phyloP scores from a whole-genome alignment of 2,329 filamentous ascomycete species.

The Neoascochyta sp. region DNA sequence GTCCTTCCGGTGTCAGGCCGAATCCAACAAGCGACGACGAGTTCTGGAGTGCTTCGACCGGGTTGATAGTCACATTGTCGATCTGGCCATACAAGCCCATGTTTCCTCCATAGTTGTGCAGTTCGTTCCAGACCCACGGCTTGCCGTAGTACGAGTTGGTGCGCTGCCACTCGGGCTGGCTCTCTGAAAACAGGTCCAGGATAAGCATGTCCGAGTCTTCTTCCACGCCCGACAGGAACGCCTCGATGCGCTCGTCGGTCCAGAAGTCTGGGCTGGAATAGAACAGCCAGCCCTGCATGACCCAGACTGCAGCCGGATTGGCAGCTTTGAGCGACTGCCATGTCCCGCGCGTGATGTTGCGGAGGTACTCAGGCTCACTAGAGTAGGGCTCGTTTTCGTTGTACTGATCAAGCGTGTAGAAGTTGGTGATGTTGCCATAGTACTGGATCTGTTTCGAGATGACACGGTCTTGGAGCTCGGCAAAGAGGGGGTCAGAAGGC shows the following conservation, averaged over 20 bases:
- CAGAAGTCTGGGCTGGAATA: constrained; percentile 44
- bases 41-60: constrained; percentile 44
- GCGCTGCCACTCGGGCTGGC: constrained; percentile 50
- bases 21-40: constrained; percentile 47
- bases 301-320: constrained; percentile 49
- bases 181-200: constrained; percentile 51
- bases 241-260: constrained; percentile 46
- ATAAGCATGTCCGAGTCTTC: constrained; percentile 48
- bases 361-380: constrained; percentile 44
- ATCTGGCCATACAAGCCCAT: constrained; percentile 52
- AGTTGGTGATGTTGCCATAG: constrained; percentile 48
- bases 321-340: constrained; percentile 49
- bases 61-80: constrained; percentile 47
- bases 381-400: constrained; percentile 52
- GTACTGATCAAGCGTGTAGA: constrained; percentile 54
- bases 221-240: constrained; percentile 49
- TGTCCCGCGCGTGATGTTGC: constrained; percentile 44
- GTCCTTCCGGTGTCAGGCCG: constrained; percentile 49
- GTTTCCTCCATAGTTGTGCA: constrained; percentile 52
- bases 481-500: constrained; percentile 45
- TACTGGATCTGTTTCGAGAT: constrained; percentile 46
- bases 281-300: constrained; percentile 54
- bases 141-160: constrained; percentile 52
- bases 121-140: constrained; percentile 54
- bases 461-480: constrained; percentile 46